Evolutionary conservation across 169 alveolate species (phyloP).

Genomic region (Cystoisospora suis): DNA sequence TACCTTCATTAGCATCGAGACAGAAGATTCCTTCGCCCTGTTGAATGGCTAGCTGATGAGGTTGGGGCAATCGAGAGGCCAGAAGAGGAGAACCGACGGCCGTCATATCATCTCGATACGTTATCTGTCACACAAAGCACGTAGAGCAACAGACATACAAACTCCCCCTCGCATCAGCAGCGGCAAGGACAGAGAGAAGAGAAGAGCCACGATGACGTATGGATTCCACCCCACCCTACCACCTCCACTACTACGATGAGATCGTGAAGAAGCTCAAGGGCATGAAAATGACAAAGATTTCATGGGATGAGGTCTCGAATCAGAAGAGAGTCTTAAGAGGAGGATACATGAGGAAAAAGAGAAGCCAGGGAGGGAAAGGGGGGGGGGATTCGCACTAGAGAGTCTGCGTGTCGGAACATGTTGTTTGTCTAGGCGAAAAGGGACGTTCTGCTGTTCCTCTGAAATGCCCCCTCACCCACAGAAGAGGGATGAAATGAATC

Average conservation of each 20-base stretch:
- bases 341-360: not conserved
- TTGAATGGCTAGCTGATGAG: conserved; percentile 30
- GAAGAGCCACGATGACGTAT: not conserved
- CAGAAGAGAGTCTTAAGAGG: not conserved
- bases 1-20: conserved; percentile 57
- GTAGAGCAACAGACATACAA: not conserved
- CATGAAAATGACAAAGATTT: not conserved
- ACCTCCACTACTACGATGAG: too few species aligned
- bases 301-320: not conserved
- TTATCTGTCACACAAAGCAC: not conserved
- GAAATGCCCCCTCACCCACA: not conserved
- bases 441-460: not conserved
- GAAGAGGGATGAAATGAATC: not conserved
- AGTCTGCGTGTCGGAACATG: not conserved
- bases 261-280: not conserved
- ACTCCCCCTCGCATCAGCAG: not conserved
- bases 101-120: not conserved
- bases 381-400: not conserved
- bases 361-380: not conserved
- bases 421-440: not conserved
- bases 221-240: not conserved
- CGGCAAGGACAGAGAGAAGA: not conserved
- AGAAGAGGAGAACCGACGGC: conserved; percentile 11
- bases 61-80: not conserved
- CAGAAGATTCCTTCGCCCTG: conserved; percentile 62